phyloP scores from a whole-genome alignment of 2,329 filamentous ascomycete species.

The Neonectria sp. region DNA sequence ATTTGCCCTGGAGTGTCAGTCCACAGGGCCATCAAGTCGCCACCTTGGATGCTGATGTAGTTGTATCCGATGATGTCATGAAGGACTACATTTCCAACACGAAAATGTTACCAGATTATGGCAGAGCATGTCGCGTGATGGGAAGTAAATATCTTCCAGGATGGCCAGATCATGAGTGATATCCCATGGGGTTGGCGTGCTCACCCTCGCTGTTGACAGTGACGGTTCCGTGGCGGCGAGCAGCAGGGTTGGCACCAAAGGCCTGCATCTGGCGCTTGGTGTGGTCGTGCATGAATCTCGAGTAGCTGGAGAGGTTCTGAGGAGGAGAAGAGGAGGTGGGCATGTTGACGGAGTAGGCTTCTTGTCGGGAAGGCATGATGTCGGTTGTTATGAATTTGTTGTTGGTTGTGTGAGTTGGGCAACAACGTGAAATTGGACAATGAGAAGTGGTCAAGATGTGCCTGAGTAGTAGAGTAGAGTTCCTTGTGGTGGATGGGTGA shows the following conservation, averaged over 20 bases:
- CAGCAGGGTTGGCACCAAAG: constrained; percentile 51
- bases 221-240: constrained; percentile 27
- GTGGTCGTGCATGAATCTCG: constrained; percentile 74
- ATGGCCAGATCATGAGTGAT: constrained; percentile 23
- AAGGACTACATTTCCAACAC: not conserved
- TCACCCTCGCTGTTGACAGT: constrained; percentile 48
- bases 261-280: constrained; percentile 77
- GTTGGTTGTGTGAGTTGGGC: not conserved
- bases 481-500: not conserved
- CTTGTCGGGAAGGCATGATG: constrained; percentile 59
- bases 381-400: constrained; percentile 18
- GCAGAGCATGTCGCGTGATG: not conserved
- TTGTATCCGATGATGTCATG: constrained; percentile 21
- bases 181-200: constrained; percentile 34
- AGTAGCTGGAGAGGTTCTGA: constrained; percentile 69
- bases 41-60: not conserved
- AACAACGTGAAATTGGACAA: not conserved
- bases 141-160: not conserved
- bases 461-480: constrained; percentile 1
- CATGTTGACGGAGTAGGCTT: constrained; percentile 55
- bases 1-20: not conserved
- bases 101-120: not conserved
- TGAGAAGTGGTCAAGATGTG: constrained; percentile 1
- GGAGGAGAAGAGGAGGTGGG: constrained; percentile 57
- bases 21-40: constrained; percentile 1